These are phyloP conservation scores for Gracilaria caudata DNA, from an alignment of 23 red algal species.

Conservation along the genomic window DNA sequence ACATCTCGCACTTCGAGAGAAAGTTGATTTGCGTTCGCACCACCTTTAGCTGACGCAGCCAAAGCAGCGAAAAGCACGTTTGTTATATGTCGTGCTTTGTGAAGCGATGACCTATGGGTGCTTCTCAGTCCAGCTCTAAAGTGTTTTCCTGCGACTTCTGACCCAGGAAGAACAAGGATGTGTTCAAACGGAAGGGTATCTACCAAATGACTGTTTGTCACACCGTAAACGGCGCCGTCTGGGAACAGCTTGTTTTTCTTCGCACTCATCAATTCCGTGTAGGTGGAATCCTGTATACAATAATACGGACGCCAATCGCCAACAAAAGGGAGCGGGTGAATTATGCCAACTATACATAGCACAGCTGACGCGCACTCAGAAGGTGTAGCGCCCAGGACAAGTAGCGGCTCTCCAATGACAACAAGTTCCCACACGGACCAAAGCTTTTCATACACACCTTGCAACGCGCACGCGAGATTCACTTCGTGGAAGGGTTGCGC, in stretches of 20 bases:
- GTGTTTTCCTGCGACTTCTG: not conserved
- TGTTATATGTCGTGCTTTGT: slow-evolving; percentile 23
- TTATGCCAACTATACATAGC: slow-evolving; percentile 32
- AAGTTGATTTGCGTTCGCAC: not conserved
- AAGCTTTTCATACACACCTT: slow-evolving; percentile 43
- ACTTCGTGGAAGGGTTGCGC: slow-evolving; percentile 42
- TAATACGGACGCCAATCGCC: slow-evolving; percentile 69
- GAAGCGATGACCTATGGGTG: slow-evolving; percentile 21
- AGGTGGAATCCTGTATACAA: slow-evolving; percentile 53
- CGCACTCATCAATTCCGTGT: not conserved
- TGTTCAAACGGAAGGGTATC: slow-evolving; percentile 38
- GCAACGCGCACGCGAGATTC: slow-evolving; percentile 19
- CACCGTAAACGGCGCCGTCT: slow-evolving; percentile 41
- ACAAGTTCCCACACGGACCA: slow-evolving; percentile 52
- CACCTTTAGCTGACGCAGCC: not conserved
- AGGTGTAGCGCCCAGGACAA: slow-evolving; percentile 38
- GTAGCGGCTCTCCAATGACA: slow-evolving; percentile 53
- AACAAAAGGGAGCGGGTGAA: slow-evolving; percentile 65
- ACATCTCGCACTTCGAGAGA: not conserved
- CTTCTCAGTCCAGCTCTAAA: slow-evolving; percentile 12
- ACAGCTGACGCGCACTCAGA: slow-evolving; percentile 42
- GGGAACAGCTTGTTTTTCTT: not conserved
- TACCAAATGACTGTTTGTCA: slow-evolving; percentile 44
- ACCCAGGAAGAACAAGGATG: slow-evolving; percentile 11
- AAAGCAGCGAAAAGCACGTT: not conserved